A percentile compares a stretch with the other conserved stretches of the same genome.
Conservation (phyloP, 371 early-diverging fungal species). For the Encephalitozoon romaleae region DNA sequence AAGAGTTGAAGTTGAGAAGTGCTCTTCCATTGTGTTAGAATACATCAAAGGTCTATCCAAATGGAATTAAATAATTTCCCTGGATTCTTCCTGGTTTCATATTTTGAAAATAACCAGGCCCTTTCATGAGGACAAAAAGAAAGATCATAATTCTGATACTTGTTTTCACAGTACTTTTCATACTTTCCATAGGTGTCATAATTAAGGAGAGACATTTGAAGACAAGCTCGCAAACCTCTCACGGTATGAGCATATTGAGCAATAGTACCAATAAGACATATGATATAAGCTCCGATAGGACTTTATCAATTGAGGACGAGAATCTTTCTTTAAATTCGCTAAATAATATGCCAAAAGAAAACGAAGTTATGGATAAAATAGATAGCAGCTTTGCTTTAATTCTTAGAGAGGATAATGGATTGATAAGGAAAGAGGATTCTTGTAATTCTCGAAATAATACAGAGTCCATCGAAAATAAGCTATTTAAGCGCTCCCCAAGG, state of each 20-base stretch:
- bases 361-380: not conserved
- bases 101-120: not conserved
- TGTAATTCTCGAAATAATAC: not conserved
- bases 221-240: not conserved
- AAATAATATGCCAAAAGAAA: not conserved
- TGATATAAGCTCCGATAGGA: not conserved
- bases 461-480: not conserved
- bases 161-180: not conserved
- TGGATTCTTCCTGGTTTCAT: not conserved
- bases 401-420: not conserved
- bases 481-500: not conserved
- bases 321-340: not conserved
- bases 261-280: not conserved
- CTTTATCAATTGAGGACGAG: too few relatives aligned
- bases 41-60: not conserved
- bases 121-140: not conserved
- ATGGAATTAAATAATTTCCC: not conserved
- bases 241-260: not conserved
- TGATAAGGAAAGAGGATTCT: not conserved
- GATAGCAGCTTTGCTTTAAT: not conserved
- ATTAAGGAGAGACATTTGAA: not conserved
- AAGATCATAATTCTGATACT: not conserved
- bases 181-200: not conserved
- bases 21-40: not conserved
- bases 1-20: conserved; percentile 61